Evolutionary conservation across 2,329 filamentous ascomycete genomes (phyloP), one percentile per base, ranked within the genome.

Genomic region (Onygena corvina): DNA sequence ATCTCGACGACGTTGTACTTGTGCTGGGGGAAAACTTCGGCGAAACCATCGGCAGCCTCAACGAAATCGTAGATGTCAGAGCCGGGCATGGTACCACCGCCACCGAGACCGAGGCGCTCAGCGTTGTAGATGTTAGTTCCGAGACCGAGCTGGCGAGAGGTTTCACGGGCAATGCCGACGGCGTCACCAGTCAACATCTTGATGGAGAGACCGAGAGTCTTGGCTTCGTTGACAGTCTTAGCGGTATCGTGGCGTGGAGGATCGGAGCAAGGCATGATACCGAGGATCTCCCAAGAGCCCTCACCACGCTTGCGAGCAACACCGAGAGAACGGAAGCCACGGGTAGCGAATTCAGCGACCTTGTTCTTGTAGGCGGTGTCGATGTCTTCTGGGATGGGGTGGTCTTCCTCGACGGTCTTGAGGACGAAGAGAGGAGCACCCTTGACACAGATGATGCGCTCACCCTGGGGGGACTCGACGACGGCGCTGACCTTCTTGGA

Each of bases 111-210:
- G 51, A 94, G 85, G 62, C 85, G 84, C 72, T 94, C 87, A 69
- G 87, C 86, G 63, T 94, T 92, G 76, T 93, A 94, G 61, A 94
- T 81, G 69, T 94, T 94, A 63, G 86, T 92, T 61, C 87, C 87
- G 53, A 94, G 82, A 73, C 87, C 86, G 57, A 94, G 83, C 71
- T 92, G 86, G 62, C 86, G 85, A 49, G 86, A 92, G 59, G 86
- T 93, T 71, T 94, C 87, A 73, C 85, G 83, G 60, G 87, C 87
- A 66, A 94, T 94, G 68, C 86, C 88, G 64, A 94, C 87, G 58
- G 88, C 86, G 65, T 94, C 87, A 77, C 87, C 87, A 71, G 88
- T 94, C 72, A 94, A 79, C 86, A 94, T 94, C 77, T 94, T 94
- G 71, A 94, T 88, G 58, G 84, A 88, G 54, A 94, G 76, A 75